Conservation (phyloP, 106 monocot species). For the Xerophyta viscosa region DNA sequence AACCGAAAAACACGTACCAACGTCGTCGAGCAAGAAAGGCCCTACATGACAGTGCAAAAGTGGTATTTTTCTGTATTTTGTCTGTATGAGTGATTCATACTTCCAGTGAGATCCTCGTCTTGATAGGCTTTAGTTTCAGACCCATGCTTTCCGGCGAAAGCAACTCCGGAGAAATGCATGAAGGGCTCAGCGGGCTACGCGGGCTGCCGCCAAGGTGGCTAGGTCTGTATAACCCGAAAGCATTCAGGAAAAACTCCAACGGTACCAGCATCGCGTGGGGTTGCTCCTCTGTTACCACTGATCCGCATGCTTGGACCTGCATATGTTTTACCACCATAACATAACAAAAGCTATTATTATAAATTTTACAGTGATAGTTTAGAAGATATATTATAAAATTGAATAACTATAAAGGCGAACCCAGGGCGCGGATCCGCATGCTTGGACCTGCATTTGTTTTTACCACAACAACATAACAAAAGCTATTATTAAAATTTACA, state of each 20-base stretch:
- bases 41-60: neutral
- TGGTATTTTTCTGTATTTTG: neutral
- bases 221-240: constrained; percentile 44
- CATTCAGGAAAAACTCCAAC: constrained; percentile 58
- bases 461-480: no score
- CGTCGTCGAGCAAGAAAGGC: no score
- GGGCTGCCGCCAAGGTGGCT: constrained; percentile 43
- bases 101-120: constrained; percentile 39
- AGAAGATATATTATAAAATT: no score
- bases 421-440: no score
- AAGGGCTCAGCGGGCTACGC: constrained; percentile 59
- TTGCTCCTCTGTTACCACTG: constrained; percentile 81
- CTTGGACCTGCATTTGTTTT: no score
- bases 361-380: neutral
- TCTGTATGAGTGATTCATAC: constrained; percentile 6
- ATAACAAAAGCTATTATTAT: neutral
- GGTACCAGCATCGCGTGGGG: constrained; percentile 69
- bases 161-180: constrained; percentile 55
- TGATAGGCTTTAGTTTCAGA: constrained; percentile 66
- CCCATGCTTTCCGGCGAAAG: constrained; percentile 81
- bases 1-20: no score
- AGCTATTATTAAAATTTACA: no score
- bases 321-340: neutral
- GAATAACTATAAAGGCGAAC: no score
- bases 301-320: constrained; percentile 59